phyloP scores from a whole-genome alignment of 345 rosid genomes.

The Eucalyptus caleyi region DNA sequence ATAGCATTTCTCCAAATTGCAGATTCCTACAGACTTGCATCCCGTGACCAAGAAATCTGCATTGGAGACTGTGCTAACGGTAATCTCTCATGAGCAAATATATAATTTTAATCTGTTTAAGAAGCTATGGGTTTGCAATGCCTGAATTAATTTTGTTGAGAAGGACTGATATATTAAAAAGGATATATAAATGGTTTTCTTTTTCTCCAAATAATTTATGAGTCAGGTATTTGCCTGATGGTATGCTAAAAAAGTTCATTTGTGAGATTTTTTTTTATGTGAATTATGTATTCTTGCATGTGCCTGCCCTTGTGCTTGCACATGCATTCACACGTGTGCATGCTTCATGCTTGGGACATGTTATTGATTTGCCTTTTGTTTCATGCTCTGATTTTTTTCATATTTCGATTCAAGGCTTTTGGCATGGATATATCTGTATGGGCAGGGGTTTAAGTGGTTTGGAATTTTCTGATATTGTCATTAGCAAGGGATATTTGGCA shows the following conservation, averaged over 20 bases:
- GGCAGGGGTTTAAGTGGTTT: background rate
- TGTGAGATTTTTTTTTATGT: background rate
- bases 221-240: background rate
- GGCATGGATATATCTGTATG: background rate
- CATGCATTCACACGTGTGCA: background rate
- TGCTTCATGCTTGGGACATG: background rate
- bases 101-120: background rate
- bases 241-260: background rate
- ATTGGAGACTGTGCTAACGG: constrained; percentile 97
- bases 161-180: background rate
- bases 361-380: background rate
- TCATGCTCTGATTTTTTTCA: background rate
- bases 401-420: background rate
- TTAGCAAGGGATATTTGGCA: background rate
- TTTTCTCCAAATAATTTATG: background rate
- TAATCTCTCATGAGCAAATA: constrained; percentile 13
- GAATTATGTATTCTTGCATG: background rate
- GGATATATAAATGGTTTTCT: background rate
- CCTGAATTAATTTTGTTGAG: background rate
- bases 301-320: background rate
- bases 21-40: constrained; percentile 99
- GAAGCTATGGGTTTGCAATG: background rate
- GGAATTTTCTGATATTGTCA: background rate
- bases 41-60: constrained; percentile 88
- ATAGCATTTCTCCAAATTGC: constrained; percentile 7